These are phyloP conservation scores for Angophora floribunda DNA, from an alignment of 345 rosid species.

Conservation along the genomic window DNA sequence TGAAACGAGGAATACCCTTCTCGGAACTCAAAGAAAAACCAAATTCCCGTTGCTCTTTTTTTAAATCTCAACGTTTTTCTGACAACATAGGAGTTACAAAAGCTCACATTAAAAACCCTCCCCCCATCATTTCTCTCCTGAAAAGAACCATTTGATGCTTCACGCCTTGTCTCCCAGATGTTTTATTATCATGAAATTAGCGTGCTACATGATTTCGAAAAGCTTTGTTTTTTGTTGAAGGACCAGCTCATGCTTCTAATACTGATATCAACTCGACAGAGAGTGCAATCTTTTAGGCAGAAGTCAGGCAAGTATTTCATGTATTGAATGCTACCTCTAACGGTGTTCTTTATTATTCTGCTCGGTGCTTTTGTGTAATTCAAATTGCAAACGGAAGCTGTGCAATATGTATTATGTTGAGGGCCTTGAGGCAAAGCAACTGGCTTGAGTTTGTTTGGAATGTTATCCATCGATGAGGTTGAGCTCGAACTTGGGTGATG, in stretches of 20 bases:
- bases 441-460: not conserved
- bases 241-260: not conserved
- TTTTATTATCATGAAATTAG: not conserved
- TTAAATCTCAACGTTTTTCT: not conserved
- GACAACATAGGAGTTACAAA: not conserved
- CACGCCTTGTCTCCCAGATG: not conserved
- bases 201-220: not conserved
- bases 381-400: not conserved
- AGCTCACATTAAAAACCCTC: not conserved
- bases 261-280: not conserved
- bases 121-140: not conserved
- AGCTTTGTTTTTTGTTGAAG: not conserved
- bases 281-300: not conserved
- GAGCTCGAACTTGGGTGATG: not conserved
- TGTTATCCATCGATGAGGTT: not conserved
- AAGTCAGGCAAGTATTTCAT: not conserved
- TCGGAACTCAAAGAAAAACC: not conserved
- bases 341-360: not conserved
- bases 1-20: not conserved
- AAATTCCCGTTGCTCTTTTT: not conserved
- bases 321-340: not conserved
- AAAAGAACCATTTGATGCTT: not conserved
- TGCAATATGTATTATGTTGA: not conserved
- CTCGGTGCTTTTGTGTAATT: not conserved
- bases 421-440: not conserved